These are phyloP conservation scores for Nitzschia sp. DNA, from an alignment of 108 stramenopile species.

Conservation along the genomic window DNA sequence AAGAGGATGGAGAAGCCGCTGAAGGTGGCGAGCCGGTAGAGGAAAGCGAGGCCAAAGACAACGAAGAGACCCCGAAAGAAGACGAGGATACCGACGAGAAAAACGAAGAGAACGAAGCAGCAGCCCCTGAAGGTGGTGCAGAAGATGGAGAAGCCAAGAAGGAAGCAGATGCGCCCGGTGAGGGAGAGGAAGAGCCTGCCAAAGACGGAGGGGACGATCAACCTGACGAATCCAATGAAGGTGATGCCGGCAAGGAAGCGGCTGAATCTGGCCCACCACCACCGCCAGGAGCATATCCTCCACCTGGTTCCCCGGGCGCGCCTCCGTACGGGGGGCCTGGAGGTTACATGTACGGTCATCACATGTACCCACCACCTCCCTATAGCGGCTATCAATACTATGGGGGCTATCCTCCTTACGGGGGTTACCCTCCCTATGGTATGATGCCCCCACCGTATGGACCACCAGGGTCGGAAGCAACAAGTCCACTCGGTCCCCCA, in stretches of 20 bases:
- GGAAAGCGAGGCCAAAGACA: background rate
- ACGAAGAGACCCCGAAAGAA: background rate
- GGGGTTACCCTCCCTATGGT: slow-evolving; percentile 3
- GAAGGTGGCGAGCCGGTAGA: background rate
- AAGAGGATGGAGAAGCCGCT: background rate
- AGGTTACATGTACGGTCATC: slow-evolving; percentile 19
- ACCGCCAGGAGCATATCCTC: background rate
- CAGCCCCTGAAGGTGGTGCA: background rate
- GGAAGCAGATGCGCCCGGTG: background rate
- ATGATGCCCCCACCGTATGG: slow-evolving; percentile 9
- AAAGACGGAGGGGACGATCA: background rate
- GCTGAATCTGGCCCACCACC: background rate
- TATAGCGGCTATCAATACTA: background rate
- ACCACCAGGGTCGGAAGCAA: background rate
- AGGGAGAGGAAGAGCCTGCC: background rate
- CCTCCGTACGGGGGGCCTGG: background rate
- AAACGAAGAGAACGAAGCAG: background rate
- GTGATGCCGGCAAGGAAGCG: background rate
- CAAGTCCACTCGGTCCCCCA: slow-evolving; percentile 6
- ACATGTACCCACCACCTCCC: slow-evolving; percentile 22
- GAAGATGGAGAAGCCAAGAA: background rate
- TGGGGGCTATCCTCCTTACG: slow-evolving; percentile 15
- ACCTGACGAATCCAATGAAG: background rate
- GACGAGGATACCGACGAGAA: background rate
- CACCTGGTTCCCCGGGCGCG: background rate